phyloP scores from a whole-genome alignment of 768 basidiomycete species.

The Xerocomellus amylosporus region DNA sequence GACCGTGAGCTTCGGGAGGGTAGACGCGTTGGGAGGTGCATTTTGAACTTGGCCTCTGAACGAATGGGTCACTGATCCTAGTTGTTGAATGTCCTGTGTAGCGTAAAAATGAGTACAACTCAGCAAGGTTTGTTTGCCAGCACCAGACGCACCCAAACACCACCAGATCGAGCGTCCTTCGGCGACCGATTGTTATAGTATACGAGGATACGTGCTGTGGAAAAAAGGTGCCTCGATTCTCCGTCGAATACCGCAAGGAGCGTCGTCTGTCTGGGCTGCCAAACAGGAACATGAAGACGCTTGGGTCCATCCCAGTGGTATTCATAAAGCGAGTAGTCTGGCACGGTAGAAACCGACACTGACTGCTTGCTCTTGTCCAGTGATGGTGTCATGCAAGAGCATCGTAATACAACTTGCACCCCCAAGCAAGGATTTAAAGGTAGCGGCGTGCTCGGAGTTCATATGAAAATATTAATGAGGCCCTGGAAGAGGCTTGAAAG shows the following conservation, averaged over 20 bases:
- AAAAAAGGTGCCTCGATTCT: constrained; percentile 21
- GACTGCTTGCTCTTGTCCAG: constrained; percentile 18
- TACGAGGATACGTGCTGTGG: constrained; percentile 19
- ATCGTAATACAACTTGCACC: neutral
- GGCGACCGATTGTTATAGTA: constrained; percentile 10
- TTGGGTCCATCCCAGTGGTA: constrained; percentile 25
- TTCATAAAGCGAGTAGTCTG: constrained; percentile 17
- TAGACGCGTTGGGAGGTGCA: constrained; percentile 9
- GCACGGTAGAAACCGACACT: neutral
- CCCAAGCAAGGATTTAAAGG: neutral
- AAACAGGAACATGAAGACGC: constrained; percentile 17
- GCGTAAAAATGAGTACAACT: neutral
- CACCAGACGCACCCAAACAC: constrained; percentile 19
- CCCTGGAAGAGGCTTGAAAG: neutral
- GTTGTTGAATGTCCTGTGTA: constrained; percentile 19
- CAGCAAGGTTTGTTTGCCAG: neutral
- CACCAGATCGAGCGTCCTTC: constrained; percentile 8
- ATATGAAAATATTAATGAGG: neutral
- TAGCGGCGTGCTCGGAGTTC: neutral
- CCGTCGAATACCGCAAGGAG: constrained; percentile 22
- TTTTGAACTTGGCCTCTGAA: neutral
- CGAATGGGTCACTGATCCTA: constrained; percentile 10
- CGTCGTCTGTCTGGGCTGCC: constrained; percentile 26
- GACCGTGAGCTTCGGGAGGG: constrained; percentile 20
- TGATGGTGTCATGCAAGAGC: constrained; percentile 21